Base-by-base conservation (phyloP, 345 rosid genomes). In the Carallia brachiata region DNA sequence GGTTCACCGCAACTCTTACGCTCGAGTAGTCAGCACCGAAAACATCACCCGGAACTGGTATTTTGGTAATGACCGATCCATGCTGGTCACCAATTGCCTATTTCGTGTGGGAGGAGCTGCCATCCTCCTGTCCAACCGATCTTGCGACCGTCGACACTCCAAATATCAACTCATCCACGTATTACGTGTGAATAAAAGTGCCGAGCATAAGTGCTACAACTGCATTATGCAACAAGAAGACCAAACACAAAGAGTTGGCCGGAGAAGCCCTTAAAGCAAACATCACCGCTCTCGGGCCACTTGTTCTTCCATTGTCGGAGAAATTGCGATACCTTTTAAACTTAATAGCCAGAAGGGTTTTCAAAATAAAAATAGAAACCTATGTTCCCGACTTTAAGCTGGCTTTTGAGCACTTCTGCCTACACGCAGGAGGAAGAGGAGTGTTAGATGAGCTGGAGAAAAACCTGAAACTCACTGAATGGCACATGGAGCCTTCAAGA, bases 51-150 rank as follows among this genome's bases (percentile, higher is more conserved):
- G 52, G 39, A 65, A 70, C 58, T 70, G 75, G 75, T 76, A 76
- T 23, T 37, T 7, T 27, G 79, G 79, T 48, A 61, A 62, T 17
- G 65, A 70, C 10, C 75, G 71, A 2, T 55, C 79, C 9, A 76
- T 76, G 79, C 70, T 76, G 3, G 63, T 76, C 50, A 59, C 79
- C 3, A 76, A 76, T 31, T 76, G 79, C 36, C 52, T 76, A 6
- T 76, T 76, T 62, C 75, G 79, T 4, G n/a, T 70, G 15, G 79
- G 79, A 53, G 71, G 75, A 15, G 67, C 75, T 13, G 79, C 79
- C 5, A 32, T 70, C 10, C 75, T 76, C 44, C 66, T 76, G 9
- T 70, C 79, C 32, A 76, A 54, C 56, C 52, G 74, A 8, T 55
- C 58, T 1, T 61, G 67, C 17, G 79, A 76, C 67, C 64, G 64